A percentile compares a stretch with the other conserved stretches of the same genome.
phyloP scores from a whole-genome alignment of 164 flowering plant genomes.

The Paratinospora sagittata region DNA sequence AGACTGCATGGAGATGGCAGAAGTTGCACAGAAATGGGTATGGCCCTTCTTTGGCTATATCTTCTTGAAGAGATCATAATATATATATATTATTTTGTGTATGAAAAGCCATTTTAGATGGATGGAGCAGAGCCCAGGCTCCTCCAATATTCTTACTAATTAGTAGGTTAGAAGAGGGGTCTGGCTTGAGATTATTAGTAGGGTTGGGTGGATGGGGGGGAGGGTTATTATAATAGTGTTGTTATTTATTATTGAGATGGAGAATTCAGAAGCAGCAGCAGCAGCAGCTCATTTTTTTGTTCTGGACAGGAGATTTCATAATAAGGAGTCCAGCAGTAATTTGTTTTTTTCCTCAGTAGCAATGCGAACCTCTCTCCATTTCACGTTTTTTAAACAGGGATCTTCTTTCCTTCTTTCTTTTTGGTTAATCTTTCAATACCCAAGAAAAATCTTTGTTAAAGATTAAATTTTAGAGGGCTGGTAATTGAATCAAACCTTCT shows the following conservation, averaged over 20 bases:
- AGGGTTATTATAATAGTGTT: neutral
- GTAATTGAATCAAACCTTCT: too few relatives aligned
- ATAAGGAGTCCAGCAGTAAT: neutral
- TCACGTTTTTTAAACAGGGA: too few relatives aligned
- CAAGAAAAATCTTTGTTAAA: too few relatives aligned
- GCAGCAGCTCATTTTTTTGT: conserved; percentile 1
- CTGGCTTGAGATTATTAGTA: neutral
- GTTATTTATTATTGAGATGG: neutral
- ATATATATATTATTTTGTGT: neutral
- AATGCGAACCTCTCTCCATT: too few relatives aligned
- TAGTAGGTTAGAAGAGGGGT: neutral
- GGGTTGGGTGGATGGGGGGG: neutral
- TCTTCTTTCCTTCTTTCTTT: too few relatives aligned
- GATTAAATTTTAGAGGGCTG: too few relatives aligned
- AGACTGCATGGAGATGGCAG: conserved; percentile 94
- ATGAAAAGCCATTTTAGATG: neutral
- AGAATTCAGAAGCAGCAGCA: too few relatives aligned
- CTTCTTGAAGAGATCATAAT: conserved; percentile 2
- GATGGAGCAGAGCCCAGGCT: neutral
- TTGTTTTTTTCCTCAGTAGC: too few relatives aligned
- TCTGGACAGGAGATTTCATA: neutral
- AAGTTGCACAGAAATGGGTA: conserved; percentile 68
- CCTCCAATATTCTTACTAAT: neutral
- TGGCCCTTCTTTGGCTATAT: conserved; percentile 20
- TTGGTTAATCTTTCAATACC: too few relatives aligned